Evolutionary conservation across 345 rosid genomes (phyloP).

Genomic region (Pseudoturritis turrita): DNA sequence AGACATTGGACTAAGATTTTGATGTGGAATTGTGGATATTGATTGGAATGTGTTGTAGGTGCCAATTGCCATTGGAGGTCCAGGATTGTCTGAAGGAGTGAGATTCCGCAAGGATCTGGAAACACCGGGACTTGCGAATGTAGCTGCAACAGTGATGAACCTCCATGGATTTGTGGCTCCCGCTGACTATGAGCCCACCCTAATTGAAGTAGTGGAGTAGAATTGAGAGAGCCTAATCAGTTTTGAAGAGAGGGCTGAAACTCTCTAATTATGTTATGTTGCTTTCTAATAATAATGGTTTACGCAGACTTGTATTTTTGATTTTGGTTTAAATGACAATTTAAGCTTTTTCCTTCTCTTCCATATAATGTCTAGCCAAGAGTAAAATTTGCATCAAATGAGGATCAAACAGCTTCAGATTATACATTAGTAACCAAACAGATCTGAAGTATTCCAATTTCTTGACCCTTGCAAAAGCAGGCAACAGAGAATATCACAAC

Average conservation of each 20-base stretch:
- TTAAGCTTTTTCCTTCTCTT: not conserved
- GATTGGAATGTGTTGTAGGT: slow-evolving; percentile 43
- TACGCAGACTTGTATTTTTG: not conserved
- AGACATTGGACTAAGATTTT: not conserved
- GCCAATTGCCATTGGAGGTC: slow-evolving; percentile 96
- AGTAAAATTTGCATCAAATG: not conserved
- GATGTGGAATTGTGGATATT: not conserved
- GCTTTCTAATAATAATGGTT: slow-evolving; percentile 17
- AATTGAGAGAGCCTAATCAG: slow-evolving; percentile 18
- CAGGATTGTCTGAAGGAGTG: slow-evolving; percentile 60
- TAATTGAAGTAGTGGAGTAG: slow-evolving; percentile 63
- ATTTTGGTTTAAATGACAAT: not conserved
- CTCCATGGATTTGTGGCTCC: slow-evolving; percentile 92
- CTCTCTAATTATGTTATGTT: not conserved
- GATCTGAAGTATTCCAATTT: slow-evolving; percentile 8
- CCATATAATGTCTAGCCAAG: not conserved
- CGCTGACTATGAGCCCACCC: slow-evolving; percentile 72
- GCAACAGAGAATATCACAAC: slow-evolving; percentile 9
- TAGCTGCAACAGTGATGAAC: slow-evolving; percentile 94
- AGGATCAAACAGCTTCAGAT: not conserved
- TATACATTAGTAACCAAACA: not conserved
- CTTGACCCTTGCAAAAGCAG: slow-evolving; percentile 5
- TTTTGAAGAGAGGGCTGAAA: slow-evolving; percentile 14
- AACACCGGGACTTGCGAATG: slow-evolving; percentile 77
- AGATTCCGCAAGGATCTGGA: slow-evolving; percentile 69